Base-by-base conservation (phyloP, 441 rosid species). In the Breynia disticha region DNA sequence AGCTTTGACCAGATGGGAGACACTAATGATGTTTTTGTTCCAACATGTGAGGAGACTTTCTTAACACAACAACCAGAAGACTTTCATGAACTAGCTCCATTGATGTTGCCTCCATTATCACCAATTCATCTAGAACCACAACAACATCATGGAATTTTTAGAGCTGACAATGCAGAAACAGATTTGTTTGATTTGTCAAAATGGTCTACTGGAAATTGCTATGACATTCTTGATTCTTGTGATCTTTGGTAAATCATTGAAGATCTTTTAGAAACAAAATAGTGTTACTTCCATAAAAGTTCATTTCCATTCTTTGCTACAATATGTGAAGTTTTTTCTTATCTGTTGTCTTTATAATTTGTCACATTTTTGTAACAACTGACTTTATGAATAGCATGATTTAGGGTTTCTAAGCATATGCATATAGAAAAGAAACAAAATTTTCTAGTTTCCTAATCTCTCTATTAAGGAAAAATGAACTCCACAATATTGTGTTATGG, bases 1-100 rank as follows among this genome's bases (percentile, higher is more conserved):
- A 53, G 18, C 18, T 37, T 47, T 17, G 51, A 19, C 20, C 67
- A 38, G 24, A 47, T 47, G 28, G 59, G 55, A 47, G 47, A 65
- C 47, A 18, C 17, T 13, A 19, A 22, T 14, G 44, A 39, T 45
- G 11, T 46, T 7, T 16, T 44, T 21, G 22, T 50, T 38, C 44
- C 35, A 18, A 39, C 45, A 9, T 32, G n/a, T n/a, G 16, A 16
- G 17, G 41, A 50, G 24, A 32, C 16, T 57, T 21, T 41, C 22
- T 47, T 15, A 41, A 15, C 38, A 14, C 63, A 53, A 43, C 54
- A n/a, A 46, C 68, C 20, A 20, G 38, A 55, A 0, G 18, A 42
- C 2, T 11, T 42, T 42, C 24, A 41, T 9, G n/a, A 41, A 9
- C 44, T 41, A 9, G 15, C 46, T 50, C 49, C 7, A 11, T 46